Percentiles rank a stretch among this genome's conserved stretches.
phyloP scores from a whole-genome alignment of 306 rosid species.

The Malus orientalis region DNA sequence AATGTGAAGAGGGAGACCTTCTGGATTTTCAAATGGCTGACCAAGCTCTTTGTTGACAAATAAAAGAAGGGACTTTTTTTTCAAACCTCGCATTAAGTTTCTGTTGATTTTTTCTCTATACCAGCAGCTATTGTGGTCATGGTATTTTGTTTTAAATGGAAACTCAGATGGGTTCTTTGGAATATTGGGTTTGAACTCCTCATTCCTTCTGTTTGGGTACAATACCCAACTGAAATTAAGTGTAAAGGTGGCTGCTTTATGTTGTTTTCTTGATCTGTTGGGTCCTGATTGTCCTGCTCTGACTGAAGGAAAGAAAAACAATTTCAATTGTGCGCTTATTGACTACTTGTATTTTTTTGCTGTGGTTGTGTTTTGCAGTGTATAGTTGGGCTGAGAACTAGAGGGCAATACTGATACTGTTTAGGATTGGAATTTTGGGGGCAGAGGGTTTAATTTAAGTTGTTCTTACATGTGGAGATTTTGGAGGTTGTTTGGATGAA shows the following conservation, averaged over 20 bases:
- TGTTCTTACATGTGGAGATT: conserved; percentile 60
- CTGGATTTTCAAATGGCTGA: conserved; percentile 35
- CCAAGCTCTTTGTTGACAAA: conserved; percentile 16
- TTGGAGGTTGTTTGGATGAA: conserved; percentile 41
- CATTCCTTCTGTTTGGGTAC: conserved; percentile 13
- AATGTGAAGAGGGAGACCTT: conserved; percentile 39
- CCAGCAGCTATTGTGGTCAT: conserved; percentile 27
- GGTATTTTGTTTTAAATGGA: conserved; percentile 25
- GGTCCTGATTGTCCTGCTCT: not conserved
- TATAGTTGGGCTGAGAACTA: conserved; percentile 24
- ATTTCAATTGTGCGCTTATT: not conserved
- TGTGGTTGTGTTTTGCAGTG: conserved; percentile 30
- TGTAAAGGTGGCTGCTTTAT: conserved; percentile 19
- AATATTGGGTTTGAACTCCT: not conserved
- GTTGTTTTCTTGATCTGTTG: conserved; percentile 19
- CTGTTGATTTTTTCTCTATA: conserved; percentile 20
- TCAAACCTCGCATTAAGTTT: conserved; percentile 10
- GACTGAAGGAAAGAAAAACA: not conserved
- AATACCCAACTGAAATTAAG: conserved; percentile 14
- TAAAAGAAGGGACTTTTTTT: conserved; percentile 15
- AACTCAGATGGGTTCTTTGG: conserved; percentile 8
- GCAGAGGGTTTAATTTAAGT: conserved; percentile 9
- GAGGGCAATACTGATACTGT: not conserved
- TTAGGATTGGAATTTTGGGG: conserved; percentile 24
- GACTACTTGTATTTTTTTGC: conserved; percentile 7